phyloP scores from a whole-genome alignment of 2,329 filamentous ascomycete genomes.

The Exserohilum turcica region DNA sequence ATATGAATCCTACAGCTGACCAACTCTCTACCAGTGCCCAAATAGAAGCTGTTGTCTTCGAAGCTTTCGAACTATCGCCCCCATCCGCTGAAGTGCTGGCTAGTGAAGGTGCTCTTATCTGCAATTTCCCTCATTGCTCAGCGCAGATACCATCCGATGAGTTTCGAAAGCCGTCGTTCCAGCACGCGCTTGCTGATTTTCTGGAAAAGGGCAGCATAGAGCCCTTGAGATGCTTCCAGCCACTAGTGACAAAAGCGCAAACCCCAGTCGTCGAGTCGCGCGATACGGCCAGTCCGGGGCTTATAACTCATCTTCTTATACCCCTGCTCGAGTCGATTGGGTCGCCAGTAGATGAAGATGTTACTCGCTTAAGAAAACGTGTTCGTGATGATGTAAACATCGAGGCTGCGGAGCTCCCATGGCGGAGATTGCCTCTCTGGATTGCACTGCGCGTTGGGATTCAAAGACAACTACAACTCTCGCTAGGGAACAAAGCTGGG shows the following conservation, averaged over 20 bases:
- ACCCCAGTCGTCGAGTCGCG: conserved; percentile 56
- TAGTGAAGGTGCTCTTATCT: conserved; percentile 56
- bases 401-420: conserved; percentile 55
- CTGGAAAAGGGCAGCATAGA: conserved; percentile 61
- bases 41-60: conserved; percentile 52
- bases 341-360: conserved; percentile 30
- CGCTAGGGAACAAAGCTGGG: conserved; percentile 49
- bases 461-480: conserved; percentile 55
- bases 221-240: conserved; percentile 58
- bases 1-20: conserved; percentile 15
- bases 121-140: conserved; percentile 62
- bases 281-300: conserved; percentile 59
- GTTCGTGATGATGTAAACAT: conserved; percentile 65
- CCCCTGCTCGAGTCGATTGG: conserved; percentile 62
- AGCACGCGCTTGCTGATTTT: conserved; percentile 55
- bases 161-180: conserved; percentile 53
- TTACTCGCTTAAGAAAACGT: conserved; percentile 57
- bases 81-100: conserved; percentile 57
- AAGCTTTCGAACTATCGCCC: conserved; percentile 64
- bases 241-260: conserved; percentile 57
- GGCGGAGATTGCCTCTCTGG: conserved; percentile 66
- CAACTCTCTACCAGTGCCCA: conserved; percentile 5
- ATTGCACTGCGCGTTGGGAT: conserved; percentile 63
- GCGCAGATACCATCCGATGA: conserved; percentile 51
- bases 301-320: conserved; percentile 65